phyloP scores from a whole-genome alignment of 192 early-diverging fungal genomes.

The Rhizoclosmatium globosum region DNA sequence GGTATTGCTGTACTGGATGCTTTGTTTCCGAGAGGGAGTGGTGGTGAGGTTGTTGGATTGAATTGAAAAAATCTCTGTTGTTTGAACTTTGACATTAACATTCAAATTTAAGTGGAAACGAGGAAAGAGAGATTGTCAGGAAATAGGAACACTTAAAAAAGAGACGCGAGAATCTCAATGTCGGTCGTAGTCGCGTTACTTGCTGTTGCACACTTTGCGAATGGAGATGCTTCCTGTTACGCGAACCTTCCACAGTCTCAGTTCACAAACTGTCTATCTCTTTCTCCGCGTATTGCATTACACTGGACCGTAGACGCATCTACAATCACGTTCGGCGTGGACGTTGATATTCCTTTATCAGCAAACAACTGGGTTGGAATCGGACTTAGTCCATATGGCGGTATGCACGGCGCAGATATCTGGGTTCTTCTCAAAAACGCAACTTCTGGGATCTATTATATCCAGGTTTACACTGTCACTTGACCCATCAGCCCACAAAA shows the following conservation, averaged over 20 bases:
- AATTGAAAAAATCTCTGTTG: neutral
- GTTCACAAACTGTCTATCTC: slow-evolving; percentile 22
- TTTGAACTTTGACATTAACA: no score
- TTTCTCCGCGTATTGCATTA: slow-evolving; percentile 12
- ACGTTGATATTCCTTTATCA: slow-evolving; percentile 5
- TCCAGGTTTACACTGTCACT: slow-evolving; percentile 8
- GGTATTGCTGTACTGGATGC: slow-evolving; percentile 5
- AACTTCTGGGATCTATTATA: slow-evolving; percentile 13
- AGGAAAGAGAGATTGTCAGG: no score
- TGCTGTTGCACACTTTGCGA: no score
- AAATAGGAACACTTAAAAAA: no score
- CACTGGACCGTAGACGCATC: slow-evolving; percentile 25
- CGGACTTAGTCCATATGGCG: slow-evolving; percentile 3
- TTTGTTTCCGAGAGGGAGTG: slow-evolving; percentile 20
- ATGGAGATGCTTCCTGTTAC: neutral
- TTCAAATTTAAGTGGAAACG: no score
- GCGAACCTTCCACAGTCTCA: slow-evolving; percentile 2
- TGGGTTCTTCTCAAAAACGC: slow-evolving; percentile 28
- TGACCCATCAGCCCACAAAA: no score
- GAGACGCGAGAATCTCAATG: no score
- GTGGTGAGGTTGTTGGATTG: slow-evolving; percentile 26
- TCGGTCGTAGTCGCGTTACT: no score
- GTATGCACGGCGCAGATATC: slow-evolving; percentile 33
- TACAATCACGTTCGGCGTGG: slow-evolving; percentile 33
- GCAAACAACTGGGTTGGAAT: slow-evolving; percentile 22